phyloP scores from a whole-genome alignment of 2,329 filamentous ascomycete genomes.

The Aspergillus carbonarius region DNA sequence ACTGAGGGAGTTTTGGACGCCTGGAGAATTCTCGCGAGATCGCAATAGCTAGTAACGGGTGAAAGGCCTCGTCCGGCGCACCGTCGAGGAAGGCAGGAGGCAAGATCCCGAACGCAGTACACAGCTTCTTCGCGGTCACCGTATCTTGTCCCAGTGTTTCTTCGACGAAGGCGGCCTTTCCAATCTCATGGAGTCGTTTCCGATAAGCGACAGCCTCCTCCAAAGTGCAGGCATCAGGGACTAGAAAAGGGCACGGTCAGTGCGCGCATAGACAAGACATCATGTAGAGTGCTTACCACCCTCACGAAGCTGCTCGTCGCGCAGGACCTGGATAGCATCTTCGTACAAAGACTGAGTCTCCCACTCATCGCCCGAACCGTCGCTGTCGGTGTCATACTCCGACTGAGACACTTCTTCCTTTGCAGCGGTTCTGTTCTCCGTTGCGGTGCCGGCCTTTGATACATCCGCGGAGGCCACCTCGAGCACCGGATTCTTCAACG shows the following conservation, averaged over 20 bases:
- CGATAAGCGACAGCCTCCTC: conserved; percentile 69
- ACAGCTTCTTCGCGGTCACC: conserved; percentile 76
- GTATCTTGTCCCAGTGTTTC: conserved; percentile 67
- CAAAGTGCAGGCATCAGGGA: conserved; percentile 60
- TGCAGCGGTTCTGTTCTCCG: conserved; percentile 27
- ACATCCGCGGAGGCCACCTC: conserved; percentile 30
- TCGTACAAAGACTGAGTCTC: conserved; percentile 65
- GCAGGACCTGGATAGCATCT: conserved; percentile 60
- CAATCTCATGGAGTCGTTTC: conserved; percentile 69
- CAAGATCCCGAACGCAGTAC: conserved; percentile 79
- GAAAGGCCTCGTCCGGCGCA: conserved; percentile 70
- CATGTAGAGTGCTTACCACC: conserved; percentile 44
- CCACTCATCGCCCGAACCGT: conserved; percentile 49
- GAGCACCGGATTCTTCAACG: conserved; percentile 36
- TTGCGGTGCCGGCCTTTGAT: conserved; percentile 18
- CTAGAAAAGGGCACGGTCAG: conserved; percentile 20
- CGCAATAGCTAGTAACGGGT: conserved; percentile 70
- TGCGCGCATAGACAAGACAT: neutral
- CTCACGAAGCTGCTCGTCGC: conserved; percentile 51
- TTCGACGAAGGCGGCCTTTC: conserved; percentile 74
- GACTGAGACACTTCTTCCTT: conserved; percentile 35
- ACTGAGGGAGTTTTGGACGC: conserved; percentile 72
- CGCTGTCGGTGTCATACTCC: conserved; percentile 37
- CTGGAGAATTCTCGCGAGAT: conserved; percentile 79
- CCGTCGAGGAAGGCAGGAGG: conserved; percentile 73